Percentiles rank a stretch among this genome's conserved stretches.
These are phyloP conservation scores for Coemansia brasiliensis DNA, from an alignment of 192 early-diverging fungal species.

Conservation along the genomic window DNA sequence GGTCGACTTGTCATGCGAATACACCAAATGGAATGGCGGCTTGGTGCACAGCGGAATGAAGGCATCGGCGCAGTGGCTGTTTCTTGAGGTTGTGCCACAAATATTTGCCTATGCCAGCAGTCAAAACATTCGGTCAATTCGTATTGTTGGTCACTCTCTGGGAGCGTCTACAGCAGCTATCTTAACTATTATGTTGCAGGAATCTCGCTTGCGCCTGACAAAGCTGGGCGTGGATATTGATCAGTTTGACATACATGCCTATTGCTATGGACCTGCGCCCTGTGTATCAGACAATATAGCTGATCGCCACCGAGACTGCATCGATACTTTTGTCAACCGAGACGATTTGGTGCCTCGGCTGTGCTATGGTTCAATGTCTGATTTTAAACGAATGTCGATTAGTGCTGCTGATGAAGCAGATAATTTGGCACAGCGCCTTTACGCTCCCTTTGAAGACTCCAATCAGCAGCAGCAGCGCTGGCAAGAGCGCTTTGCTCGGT, in stretches of 20 bases:
- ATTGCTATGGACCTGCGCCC: constrained; percentile 62
- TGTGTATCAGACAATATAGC: constrained; percentile 58
- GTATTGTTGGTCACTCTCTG: constrained; percentile 75
- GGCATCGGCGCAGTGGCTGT: constrained; percentile 73
- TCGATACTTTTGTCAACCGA: constrained; percentile 62
- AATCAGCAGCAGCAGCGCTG: constrained; percentile 41
- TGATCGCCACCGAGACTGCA: constrained; percentile 57
- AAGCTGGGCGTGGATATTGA: constrained; percentile 28
- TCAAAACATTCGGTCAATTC: constrained; percentile 55
- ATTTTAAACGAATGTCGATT: constrained; percentile 63
- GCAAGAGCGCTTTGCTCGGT: constrained; percentile 41
- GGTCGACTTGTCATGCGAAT: constrained; percentile 75
- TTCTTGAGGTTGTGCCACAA: constrained; percentile 64
- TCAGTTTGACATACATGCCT: constrained; percentile 33
- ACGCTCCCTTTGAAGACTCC: constrained; percentile 42
- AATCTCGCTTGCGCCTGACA: constrained; percentile 47
- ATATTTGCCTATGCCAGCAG: constrained; percentile 59
- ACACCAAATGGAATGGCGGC: constrained; percentile 75
- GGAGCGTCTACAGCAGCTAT: constrained; percentile 71
- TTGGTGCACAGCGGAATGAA: constrained; percentile 76
- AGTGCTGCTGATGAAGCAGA: constrained; percentile 58
- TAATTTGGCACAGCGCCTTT: constrained; percentile 50
- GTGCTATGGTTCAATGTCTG: constrained; percentile 65
- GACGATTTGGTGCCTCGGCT: constrained; percentile 66
- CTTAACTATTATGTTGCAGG: constrained; percentile 69